phyloP scores from a whole-genome alignment of 2,329 filamentous ascomycete species.

The Cladosporium sp. region DNA sequence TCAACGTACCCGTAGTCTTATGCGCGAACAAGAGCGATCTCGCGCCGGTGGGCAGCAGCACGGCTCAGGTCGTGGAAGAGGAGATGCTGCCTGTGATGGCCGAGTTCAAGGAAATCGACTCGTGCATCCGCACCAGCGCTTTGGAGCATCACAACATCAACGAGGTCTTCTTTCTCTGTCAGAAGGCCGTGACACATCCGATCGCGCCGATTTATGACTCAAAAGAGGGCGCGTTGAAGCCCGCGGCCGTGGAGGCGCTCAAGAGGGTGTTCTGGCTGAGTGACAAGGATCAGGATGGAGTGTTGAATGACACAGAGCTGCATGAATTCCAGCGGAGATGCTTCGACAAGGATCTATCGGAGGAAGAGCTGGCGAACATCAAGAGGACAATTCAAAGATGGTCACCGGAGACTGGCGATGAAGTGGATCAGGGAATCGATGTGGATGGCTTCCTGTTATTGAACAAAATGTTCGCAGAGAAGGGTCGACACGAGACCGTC shows the following conservation, averaged over 20 bases:
- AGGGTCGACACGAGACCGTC: constrained; percentile 95
- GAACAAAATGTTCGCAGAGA: constrained; percentile 96
- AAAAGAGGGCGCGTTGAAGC: constrained; percentile 84
- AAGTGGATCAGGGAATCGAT: constrained; percentile 71
- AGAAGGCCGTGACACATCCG: constrained; percentile 96
- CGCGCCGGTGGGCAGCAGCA: constrained; percentile 63
- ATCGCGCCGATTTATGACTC: constrained; percentile 96
- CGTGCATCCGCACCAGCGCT: constrained; percentile 92
- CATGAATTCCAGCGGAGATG: constrained; percentile 87
- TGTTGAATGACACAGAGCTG: constrained; percentile 87
- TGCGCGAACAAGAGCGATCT: constrained; percentile 98
- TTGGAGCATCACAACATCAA: constrained; percentile 92
- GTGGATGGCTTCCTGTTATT: constrained; percentile 81
- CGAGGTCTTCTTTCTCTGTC: constrained; percentile 92
- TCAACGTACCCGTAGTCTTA: constrained; percentile 95
- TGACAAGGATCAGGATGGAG: constrained; percentile 94
- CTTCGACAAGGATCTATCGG: constrained; percentile 82
- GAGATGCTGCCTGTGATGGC: constrained; percentile 98
- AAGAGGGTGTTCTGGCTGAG: constrained; percentile 93
- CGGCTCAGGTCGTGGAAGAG: constrained; percentile 85
- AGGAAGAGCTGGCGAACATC: constrained; percentile 85
- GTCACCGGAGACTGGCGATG: constrained; percentile 25
- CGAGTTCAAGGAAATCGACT: constrained; percentile 98
- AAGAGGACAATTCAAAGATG: constrained; percentile 77
- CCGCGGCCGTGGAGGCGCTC: constrained; percentile 81